Evolutionary conservation across 148 eudicot genomes (phyloP).

Genomic region (Agrostemma githago): DNA sequence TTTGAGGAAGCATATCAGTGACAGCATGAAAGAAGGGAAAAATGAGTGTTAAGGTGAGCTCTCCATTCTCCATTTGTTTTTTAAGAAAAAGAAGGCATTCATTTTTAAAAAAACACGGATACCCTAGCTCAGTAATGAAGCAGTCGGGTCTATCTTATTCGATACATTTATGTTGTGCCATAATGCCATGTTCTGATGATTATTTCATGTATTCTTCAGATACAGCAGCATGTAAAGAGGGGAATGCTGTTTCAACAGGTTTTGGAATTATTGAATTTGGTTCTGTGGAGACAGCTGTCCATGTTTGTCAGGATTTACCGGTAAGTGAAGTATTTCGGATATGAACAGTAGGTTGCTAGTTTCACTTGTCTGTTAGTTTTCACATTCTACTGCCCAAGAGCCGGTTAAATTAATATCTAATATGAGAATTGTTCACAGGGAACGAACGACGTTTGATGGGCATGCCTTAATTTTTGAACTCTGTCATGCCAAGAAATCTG

Average conservation of each 20-base stretch:
- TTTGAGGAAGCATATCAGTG: constrained; percentile 64
- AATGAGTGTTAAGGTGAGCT: constrained; percentile 68
- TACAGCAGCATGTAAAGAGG: constrained; percentile 72
- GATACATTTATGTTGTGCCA: too few species aligned
- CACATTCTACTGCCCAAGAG: neutral
- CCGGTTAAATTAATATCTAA: neutral
- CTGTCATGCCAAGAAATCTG: too few species aligned
- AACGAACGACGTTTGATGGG: too few species aligned
- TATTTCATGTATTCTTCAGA: constrained; percentile 35
- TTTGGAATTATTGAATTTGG: constrained; percentile 93
- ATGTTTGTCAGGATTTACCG: constrained; percentile 72
- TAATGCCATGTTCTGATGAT: constrained; percentile 3
- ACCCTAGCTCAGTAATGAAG: neutral
- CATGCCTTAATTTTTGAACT: too few species aligned
- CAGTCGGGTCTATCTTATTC: neutral
- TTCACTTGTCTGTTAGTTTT: neutral
- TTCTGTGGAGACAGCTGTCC: constrained; percentile 65
- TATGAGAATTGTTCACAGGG: too few species aligned
- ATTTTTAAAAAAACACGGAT: neutral
- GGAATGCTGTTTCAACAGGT: constrained; percentile 78
- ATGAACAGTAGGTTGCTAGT: neutral
- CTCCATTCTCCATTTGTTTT: neutral
- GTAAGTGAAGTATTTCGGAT: constrained; percentile 25
- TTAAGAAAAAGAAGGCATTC: neutral
- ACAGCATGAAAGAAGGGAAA: constrained; percentile 63